Conservation (phyloP, 1,284 basidiomycete genomes). For the Ceratobasidium sp. region DNA sequence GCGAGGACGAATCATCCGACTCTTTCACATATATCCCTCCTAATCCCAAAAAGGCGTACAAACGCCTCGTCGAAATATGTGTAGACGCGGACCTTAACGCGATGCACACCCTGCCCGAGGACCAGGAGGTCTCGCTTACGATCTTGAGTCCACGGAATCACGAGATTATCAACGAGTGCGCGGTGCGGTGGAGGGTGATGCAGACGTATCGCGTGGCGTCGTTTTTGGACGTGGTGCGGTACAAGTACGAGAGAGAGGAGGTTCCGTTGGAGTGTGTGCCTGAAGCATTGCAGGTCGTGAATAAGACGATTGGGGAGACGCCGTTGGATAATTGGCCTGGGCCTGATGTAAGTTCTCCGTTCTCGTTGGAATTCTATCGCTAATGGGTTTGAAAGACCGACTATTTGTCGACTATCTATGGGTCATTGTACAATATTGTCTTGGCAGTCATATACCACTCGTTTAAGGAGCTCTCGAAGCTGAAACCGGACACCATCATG, state of each 20-base stretch:
- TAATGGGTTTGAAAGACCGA: conserved; percentile 63
- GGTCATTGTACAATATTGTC: conserved; percentile 87
- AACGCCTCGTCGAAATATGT: conserved; percentile 85
- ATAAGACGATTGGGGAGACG: conserved; percentile 77
- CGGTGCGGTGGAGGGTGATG: conserved; percentile 89
- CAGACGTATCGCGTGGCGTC: conserved; percentile 82
- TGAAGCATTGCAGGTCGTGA: conserved; percentile 84
- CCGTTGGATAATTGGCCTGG: conserved; percentile 83
- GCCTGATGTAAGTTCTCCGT: conserved; percentile 75
- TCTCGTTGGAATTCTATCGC: background rate
- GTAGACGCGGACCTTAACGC: conserved; percentile 89
- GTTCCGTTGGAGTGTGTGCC: conserved; percentile 95
- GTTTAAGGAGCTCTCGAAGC: conserved; percentile 78
- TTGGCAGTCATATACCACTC: conserved; percentile 87
- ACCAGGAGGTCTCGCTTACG: conserved; percentile 95
- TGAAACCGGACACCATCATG: conserved; percentile 77
- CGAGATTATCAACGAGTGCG: conserved; percentile 89
- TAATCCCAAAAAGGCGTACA: conserved; percentile 88
- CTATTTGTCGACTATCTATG: conserved; percentile 74
- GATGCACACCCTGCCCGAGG: conserved; percentile 92
- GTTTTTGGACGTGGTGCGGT: conserved; percentile 89
- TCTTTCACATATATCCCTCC: conserved; percentile 92
- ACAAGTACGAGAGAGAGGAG: conserved; percentile 90
- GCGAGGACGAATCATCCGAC: conserved; percentile 78
- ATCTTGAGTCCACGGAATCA: conserved; percentile 89